A percentile compares a stretch with the other conserved stretches of the same genome.
These are phyloP conservation scores for Botryotinia convoluta DNA, from an alignment of 2,329 filamentous ascomycete species.

Conservation along the genomic window DNA sequence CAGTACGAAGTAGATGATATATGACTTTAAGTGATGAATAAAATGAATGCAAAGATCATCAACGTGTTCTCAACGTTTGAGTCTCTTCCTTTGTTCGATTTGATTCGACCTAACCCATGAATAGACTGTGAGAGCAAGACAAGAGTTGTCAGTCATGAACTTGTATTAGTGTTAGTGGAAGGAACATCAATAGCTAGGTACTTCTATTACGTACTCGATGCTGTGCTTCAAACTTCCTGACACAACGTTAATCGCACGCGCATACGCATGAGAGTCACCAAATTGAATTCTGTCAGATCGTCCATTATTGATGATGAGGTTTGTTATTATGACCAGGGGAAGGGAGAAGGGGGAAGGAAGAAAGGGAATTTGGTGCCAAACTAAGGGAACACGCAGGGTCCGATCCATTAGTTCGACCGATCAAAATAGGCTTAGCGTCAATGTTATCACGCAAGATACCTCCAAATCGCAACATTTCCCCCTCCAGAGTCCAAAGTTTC, in stretches of 20 bases:
- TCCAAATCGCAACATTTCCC: slow-evolving; percentile 14
- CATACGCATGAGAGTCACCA: neutral
- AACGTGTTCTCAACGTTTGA: neutral
- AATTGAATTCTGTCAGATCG: neutral
- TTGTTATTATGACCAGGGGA: neutral
- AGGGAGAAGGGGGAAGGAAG: neutral
- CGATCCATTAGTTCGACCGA: neutral
- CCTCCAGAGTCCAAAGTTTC: neutral
- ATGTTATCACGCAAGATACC: slow-evolving; percentile 8
- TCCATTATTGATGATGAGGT: neutral
- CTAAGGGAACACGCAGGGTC: neutral
- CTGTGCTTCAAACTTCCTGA: neutral
- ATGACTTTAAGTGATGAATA: neutral
- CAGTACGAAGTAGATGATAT: neutral
- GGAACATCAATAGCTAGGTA: neutral
- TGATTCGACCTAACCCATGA: too few relatives aligned
- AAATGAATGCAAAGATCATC: neutral
- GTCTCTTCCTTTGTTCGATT: neutral
- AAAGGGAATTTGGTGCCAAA: neutral
- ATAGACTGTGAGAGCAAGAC: neutral
- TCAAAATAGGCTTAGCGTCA: neutral
- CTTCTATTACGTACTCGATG: neutral
- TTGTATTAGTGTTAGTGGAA: neutral
- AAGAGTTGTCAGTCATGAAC: too few relatives aligned
- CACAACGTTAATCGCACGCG: neutral